Percentiles rank a stretch among this genome's conserved stretches.
Conservation (phyloP, 306 rosid genomes). For the Cucumis cinereus region DNA sequence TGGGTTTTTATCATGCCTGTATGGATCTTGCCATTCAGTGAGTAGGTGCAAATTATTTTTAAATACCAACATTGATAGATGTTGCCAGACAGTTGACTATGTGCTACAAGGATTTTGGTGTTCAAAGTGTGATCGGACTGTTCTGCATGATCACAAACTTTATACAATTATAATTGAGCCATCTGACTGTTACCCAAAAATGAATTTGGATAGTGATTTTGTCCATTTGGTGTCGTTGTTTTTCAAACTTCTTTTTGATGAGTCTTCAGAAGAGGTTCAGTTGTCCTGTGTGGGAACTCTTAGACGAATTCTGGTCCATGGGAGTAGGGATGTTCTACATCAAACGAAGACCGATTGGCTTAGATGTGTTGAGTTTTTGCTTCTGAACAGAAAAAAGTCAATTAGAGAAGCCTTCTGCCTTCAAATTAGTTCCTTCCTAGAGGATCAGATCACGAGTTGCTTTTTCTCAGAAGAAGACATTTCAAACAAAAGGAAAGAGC, state of each 20-base stretch:
- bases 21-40: conserved; percentile 47
- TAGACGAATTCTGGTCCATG: conserved; percentile 60
- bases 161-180: conserved; percentile 24
- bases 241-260: conserved; percentile 67
- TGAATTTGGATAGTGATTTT: conserved; percentile 34
- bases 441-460: conserved; percentile 40
- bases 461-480: conserved; percentile 34
- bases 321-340: conserved; percentile 26
- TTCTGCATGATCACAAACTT: conserved; percentile 17
- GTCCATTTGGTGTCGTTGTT: conserved; percentile 40
- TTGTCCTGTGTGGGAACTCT: conserved; percentile 62
- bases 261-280: conserved; percentile 75
- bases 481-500: conserved; percentile 38
- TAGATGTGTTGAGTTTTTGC: conserved; percentile 47
- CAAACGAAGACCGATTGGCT: conserved; percentile 48
- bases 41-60: conserved; percentile 46
- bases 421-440: conserved; percentile 61
- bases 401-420: conserved; percentile 78
- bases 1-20: conserved; percentile 81
- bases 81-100: conserved; percentile 35
- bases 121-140: conserved; percentile 59
- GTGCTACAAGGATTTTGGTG: conserved; percentile 75
- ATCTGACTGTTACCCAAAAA: conserved; percentile 20
- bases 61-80: conserved; percentile 26
- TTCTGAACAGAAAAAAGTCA: conserved; percentile 41